These are phyloP conservation scores for Trapa incisa DNA, from an alignment of 345 rosid species.

Conservation along the genomic window DNA sequence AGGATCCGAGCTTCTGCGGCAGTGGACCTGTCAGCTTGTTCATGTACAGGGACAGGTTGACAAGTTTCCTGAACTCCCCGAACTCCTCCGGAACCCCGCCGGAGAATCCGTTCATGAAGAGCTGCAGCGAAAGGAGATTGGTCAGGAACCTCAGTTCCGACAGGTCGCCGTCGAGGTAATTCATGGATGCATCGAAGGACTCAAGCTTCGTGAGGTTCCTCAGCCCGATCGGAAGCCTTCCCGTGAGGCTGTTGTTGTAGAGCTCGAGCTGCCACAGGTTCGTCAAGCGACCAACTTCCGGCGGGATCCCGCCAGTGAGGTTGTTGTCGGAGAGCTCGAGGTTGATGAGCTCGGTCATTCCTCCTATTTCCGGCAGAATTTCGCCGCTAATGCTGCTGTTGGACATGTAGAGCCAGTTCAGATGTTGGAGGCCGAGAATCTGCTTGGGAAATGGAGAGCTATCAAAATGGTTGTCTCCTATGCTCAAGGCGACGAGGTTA, in stretches of 20 bases:
- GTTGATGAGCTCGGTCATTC: slow-evolving; percentile 20
- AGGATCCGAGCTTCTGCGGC: slow-evolving; percentile 28
- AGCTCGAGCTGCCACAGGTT: slow-evolving; percentile 31
- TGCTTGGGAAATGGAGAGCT: slow-evolving; percentile 20
- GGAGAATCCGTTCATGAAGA: slow-evolving; percentile 18
- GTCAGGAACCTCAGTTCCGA: slow-evolving; percentile 20
- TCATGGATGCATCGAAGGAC: slow-evolving; percentile 26
- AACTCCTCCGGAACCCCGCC: slow-evolving; percentile 32
- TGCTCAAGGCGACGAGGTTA: slow-evolving; percentile 18
- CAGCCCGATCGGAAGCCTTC: slow-evolving; percentile 25
- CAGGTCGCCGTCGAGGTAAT: slow-evolving; percentile 23
- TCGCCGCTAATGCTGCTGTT: slow-evolving; percentile 23
- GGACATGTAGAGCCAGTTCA: slow-evolving; percentile 28
- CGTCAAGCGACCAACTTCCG: slow-evolving; percentile 17
- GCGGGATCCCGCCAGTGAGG: slow-evolving; percentile 18
- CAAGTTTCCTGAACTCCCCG: slow-evolving; percentile 28
- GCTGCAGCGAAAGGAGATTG: slow-evolving; percentile 27
- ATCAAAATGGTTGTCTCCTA: slow-evolving; percentile 30
- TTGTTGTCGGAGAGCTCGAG: slow-evolving; percentile 24
- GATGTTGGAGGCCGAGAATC: slow-evolving; percentile 17
- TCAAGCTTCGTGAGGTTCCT: slow-evolving; percentile 29
- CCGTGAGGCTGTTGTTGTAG: slow-evolving; percentile 22
- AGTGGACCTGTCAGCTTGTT: slow-evolving; percentile 29
- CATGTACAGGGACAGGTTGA: slow-evolving; percentile 28
- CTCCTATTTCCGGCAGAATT: slow-evolving; percentile 25